Evolutionary conservation across 495 filamentous ascomycete species (phyloP).

Genomic region (Opeltia flavorubescens): DNA sequence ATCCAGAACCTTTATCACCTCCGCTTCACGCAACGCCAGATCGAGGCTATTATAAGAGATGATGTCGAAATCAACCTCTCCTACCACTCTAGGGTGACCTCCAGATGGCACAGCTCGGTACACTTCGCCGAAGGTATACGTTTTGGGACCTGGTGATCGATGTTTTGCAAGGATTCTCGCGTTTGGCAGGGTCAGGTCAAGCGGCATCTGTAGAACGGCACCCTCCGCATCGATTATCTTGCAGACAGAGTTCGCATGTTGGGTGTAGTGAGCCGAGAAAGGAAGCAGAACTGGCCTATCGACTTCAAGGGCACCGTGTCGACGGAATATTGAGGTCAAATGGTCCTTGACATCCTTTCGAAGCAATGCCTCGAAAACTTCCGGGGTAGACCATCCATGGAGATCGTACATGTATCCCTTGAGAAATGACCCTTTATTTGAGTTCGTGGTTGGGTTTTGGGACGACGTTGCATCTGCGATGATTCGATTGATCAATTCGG

Average conservation of each 20-base stretch:
- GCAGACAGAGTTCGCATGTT: conserved; percentile 43
- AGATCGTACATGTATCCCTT: conserved; percentile 5
- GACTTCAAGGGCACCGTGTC: conserved; percentile 77
- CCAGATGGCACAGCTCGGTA: conserved; percentile 69
- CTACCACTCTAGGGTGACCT: conserved; percentile 64
- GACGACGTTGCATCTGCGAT: conserved; percentile 3
- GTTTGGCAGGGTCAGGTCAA: conserved; percentile 79
- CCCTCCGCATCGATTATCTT: conserved; percentile 71
- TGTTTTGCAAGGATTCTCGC: conserved; percentile 72
- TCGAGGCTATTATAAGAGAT: conserved; percentile 65
- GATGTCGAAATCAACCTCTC: conserved; percentile 93
- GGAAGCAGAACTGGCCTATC: conserved; percentile 65
- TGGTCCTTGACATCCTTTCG: conserved; percentile 63
- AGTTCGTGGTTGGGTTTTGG: neutral
- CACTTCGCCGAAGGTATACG: conserved; percentile 79
- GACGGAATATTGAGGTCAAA: conserved; percentile 67
- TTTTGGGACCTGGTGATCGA: conserved; percentile 51
- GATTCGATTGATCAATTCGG: conserved; percentile 61
- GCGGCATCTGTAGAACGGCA: conserved; percentile 77
- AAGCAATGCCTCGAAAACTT: conserved; percentile 19
- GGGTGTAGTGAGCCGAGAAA: conserved; percentile 57
- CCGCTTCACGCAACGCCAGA: conserved; percentile 82
- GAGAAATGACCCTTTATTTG: conserved; percentile 6
- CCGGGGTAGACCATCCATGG: neutral
- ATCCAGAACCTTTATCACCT: conserved; percentile 86